Base-by-base conservation (phyloP, 345 rosid genomes). In the Aquilaria malaccensis region DNA sequence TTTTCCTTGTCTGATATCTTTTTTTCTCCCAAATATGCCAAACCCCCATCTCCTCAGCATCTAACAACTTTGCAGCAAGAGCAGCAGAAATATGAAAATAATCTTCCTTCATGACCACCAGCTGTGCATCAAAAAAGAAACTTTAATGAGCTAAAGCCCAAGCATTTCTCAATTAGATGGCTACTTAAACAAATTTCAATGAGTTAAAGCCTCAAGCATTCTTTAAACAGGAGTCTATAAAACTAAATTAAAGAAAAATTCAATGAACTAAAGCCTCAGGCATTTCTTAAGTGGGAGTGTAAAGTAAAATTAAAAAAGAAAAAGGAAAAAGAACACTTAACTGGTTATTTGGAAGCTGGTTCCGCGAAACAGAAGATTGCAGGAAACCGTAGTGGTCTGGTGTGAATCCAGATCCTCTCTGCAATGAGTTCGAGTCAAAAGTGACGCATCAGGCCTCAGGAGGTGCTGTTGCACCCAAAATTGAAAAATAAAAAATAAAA, bases 341-440 rank as follows among this genome's bases (percentile, higher is more conserved):
- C 92, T 79, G 88, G 75, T 81, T 72, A 52, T 74, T 73, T 55
- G 67, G 81, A 53, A 75, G 50, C 52, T 79, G 79, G 66, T 73
- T 76, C 67, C 72, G 77, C 37, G 86, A 70, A 13, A 50, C 65
- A 13, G 76, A 55, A 71, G 85, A 63, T 60, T 74, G 78, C 4
- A 61, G 59, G 74, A 69, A 78, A 48, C 75, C 76, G 63, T 66
- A 72, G 14, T 66, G 80, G 6, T 68, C 81, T 69, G 77, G 83
- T 37, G 7, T 9, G 22, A 69, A 76, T 46, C 75, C 65, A 70
- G 89, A 65, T 72, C 80, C 78, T 33, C 79, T 79, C 87, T 85
- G 83, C 30, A 69, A 72, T 29, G 56, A 62, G 69, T 50, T 13
- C 59, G 45, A 55, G 46, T 56, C 47, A 70, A 46, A 55, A 62